phyloP scores from a whole-genome alignment of 2,329 filamentous ascomycete species.

The Exophiala lecanii-corni region DNA sequence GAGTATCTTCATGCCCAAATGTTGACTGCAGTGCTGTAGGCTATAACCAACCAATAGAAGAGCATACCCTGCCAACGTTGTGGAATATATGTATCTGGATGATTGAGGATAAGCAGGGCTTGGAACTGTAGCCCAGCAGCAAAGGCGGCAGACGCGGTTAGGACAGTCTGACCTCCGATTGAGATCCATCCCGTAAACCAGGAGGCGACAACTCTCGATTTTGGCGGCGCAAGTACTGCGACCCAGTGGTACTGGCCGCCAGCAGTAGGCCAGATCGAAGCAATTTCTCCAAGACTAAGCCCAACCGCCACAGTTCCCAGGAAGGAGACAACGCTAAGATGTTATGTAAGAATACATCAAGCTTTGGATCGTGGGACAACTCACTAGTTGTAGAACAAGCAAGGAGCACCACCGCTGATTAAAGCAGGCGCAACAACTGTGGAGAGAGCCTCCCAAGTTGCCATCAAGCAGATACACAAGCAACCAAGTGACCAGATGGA shows the following conservation, averaged over 20 bases:
- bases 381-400: constrained; percentile 34
- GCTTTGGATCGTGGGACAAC: constrained; percentile 23
- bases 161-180: constrained; percentile 36
- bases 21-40: constrained; percentile 38
- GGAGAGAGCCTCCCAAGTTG: constrained; percentile 48
- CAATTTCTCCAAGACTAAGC: constrained; percentile 27
- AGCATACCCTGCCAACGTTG: constrained; percentile 45
- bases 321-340: constrained; percentile 16
- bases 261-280: constrained; percentile 30
- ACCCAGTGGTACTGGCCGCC: constrained; percentile 40
- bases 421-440: constrained; percentile 39
- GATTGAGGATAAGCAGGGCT: constrained; percentile 32
- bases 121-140: constrained; percentile 32
- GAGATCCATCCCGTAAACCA: constrained; percentile 31
- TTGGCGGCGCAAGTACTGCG: constrained; percentile 32
- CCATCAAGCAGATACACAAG: constrained; percentile 47
- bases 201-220: constrained; percentile 2
- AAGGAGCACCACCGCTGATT: constrained; percentile 31
- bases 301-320: constrained; percentile 13
- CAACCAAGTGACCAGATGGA: constrained; percentile 43
- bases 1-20: constrained; percentile 35
- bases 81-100: constrained; percentile 35
- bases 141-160: constrained; percentile 33
- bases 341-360: not conserved
- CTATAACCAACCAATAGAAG: constrained; percentile 44